A percentile compares a stretch with the other conserved stretches of the same genome.
Evolutionary conservation across 108 stramenopile species (phyloP).

Genomic region (Poteriospumella lacustris): DNA sequence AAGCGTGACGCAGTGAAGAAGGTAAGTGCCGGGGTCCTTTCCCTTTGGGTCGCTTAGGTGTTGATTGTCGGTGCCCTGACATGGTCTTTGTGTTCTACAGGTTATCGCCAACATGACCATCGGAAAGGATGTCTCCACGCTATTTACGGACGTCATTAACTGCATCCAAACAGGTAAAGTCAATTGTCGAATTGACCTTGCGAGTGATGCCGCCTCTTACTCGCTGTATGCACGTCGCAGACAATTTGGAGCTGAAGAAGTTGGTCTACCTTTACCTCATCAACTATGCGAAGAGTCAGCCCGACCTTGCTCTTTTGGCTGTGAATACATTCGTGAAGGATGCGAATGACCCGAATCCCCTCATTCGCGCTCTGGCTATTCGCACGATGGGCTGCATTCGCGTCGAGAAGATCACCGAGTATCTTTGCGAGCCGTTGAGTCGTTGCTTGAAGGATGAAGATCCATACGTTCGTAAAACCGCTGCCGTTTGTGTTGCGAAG

Average conservation of each 20-base stretch:
- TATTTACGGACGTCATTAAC: constrained; percentile 96
- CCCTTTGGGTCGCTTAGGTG: not conserved
- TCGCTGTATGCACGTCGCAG: constrained; percentile 8
- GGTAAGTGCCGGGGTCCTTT: constrained; percentile 37
- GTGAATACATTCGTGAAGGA: constrained; percentile 97
- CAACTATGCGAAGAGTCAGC: constrained; percentile 98
- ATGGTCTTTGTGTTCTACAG: constrained; percentile 1
- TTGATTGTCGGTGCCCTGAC: not conserved
- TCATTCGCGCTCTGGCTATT: constrained; percentile 96
- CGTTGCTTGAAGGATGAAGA: constrained; percentile 89
- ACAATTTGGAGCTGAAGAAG: constrained; percentile 95
- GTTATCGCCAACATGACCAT: constrained; percentile 98
- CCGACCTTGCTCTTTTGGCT: constrained; percentile 93
- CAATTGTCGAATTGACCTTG: not conserved
- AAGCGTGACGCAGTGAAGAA: constrained; percentile 99
- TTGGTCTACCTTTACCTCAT: constrained; percentile 98
- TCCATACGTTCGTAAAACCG: constrained; percentile 93
- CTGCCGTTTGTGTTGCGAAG: constrained; percentile 98
- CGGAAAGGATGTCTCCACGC: constrained; percentile 93
- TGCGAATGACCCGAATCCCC: constrained; percentile 65
- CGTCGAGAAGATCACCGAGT: constrained; percentile 97
- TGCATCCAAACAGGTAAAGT: constrained; percentile 90
- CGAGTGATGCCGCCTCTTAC: not conserved
- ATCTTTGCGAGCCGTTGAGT: constrained; percentile 89
- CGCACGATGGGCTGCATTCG: constrained; percentile 99